These are phyloP conservation scores for Paratinospora sagittata DNA, from an alignment of 164 flowering plant species.

Conservation along the genomic window DNA sequence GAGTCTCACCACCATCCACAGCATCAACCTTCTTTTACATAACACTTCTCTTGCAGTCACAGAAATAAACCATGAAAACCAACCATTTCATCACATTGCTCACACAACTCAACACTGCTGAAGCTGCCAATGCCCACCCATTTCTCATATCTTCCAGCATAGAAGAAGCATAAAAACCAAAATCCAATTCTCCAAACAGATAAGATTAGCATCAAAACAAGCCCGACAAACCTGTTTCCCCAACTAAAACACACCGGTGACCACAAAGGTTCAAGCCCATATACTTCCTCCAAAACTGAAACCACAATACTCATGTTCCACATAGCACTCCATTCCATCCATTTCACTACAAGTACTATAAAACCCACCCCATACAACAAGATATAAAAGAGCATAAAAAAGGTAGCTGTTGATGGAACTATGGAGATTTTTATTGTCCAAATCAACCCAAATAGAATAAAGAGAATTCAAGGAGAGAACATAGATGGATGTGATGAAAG, in stretches of 20 bases:
- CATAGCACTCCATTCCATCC: conserved; percentile 11
- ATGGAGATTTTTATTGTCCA: not conserved
- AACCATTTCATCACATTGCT: too few relatives aligned
- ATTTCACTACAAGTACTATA: conserved; percentile 7
- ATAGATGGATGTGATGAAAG: conserved; percentile 21
- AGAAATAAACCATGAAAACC: too few relatives aligned
- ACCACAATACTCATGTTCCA: conserved; percentile 20
- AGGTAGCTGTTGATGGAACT: not conserved
- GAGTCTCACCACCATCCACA: too few relatives aligned
- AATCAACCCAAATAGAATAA: conserved; percentile 10
- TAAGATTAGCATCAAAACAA: conserved; percentile 13
- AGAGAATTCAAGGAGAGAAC: conserved; percentile 11
- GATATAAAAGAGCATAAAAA: too few relatives aligned
- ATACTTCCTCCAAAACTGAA: conserved; percentile 17
- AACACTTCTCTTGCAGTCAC: too few relatives aligned
- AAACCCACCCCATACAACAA: not conserved
- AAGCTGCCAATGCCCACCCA: too few relatives aligned
- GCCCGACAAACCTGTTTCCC: conserved; percentile 13
- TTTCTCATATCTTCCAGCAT: too few relatives aligned
- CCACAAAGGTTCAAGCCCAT: conserved; percentile 17
- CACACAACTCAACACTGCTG: too few relatives aligned
- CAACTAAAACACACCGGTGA: conserved; percentile 13
- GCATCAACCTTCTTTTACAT: too few relatives aligned
- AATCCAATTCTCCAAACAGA: conserved; percentile 13
- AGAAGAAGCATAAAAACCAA: conserved; percentile 6